These are phyloP conservation scores for Fusarium setosum DNA, from an alignment of 2,329 filamentous ascomycete species.

Conservation along the genomic window DNA sequence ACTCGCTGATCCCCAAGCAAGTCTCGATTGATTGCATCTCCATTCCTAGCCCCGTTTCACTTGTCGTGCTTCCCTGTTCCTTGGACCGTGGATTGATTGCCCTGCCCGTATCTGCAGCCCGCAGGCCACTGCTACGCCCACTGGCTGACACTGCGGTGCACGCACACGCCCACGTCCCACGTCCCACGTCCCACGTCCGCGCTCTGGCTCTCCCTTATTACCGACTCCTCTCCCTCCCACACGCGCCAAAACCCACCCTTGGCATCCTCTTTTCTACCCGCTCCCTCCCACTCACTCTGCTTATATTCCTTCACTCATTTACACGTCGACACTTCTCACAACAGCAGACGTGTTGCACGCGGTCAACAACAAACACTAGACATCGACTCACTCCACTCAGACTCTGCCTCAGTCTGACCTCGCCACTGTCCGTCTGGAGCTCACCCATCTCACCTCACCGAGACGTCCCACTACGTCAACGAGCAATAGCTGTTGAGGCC, in stretches of 20 bases:
- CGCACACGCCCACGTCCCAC: slow-evolving; percentile 21
- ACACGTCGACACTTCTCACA: slow-evolving; percentile 20
- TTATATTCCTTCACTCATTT: slow-evolving; percentile 13
- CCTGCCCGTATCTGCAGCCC: not conserved
- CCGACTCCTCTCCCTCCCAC: slow-evolving; percentile 29
- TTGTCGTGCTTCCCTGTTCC: too few relatives aligned
- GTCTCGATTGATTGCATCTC: too few relatives aligned
- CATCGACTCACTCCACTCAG: not conserved
- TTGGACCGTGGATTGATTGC: too few relatives aligned
- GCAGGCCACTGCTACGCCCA: slow-evolving; percentile 1
- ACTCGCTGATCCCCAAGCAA: too few relatives aligned
- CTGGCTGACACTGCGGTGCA: not conserved
- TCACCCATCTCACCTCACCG: slow-evolving; percentile 8
- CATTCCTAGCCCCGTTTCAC: too few relatives aligned
- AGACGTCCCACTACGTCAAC: not conserved
- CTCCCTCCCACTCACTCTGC: slow-evolving; percentile 27
- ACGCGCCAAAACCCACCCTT: slow-evolving; percentile 35
- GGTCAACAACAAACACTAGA: slow-evolving; percentile 30
- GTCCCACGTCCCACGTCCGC: slow-evolving; percentile 24
- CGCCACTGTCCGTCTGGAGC: not conserved
- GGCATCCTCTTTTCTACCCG: slow-evolving; percentile 34
- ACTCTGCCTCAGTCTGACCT: slow-evolving; percentile 4
- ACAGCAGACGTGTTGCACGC: slow-evolving; percentile 4
- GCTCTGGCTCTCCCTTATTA: slow-evolving; percentile 37
- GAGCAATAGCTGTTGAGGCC: not conserved